Percentiles rank a stretch among this genome's conserved stretches.
Conservation (phyloP, 225 moss, liverwort and hornwort genomes). For the Bryoerythrophyllum caledonicum region DNA sequence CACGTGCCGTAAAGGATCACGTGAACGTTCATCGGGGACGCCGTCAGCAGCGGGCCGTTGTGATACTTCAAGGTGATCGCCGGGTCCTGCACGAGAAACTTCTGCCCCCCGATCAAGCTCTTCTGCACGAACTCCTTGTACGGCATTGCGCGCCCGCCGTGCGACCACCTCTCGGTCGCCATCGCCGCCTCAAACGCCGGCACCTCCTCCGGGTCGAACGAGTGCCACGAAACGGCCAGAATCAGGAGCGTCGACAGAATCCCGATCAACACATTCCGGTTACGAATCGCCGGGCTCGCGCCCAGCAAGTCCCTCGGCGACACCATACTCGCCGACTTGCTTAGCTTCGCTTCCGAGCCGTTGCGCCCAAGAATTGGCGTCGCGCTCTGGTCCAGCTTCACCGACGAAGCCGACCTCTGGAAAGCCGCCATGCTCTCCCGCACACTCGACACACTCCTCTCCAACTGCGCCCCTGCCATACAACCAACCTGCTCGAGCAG, state of each 20-base stretch:
- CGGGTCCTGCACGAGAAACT: conserved; percentile 38
- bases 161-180: conserved; percentile 18
- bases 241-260: conserved; percentile 13
- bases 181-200: not conserved
- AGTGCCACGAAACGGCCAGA: conserved; percentile 24
- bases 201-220: not conserved
- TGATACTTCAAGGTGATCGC: conserved; percentile 35
- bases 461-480: conserved; percentile 24
- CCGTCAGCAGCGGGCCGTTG: conserved; percentile 35
- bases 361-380: conserved; percentile 18
- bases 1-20: conserved; percentile 44
- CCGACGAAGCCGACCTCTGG: conserved; percentile 22
- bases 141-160: conserved; percentile 26
- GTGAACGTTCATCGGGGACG: conserved; percentile 10
- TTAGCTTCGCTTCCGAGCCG: conserved; percentile 10
- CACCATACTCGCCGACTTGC: not conserved
- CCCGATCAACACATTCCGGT: conserved; percentile 24
- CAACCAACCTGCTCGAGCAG: not conserved
- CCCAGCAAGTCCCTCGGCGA: not conserved
- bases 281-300: not conserved
- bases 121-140: conserved; percentile 26
- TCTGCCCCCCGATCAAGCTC: conserved; percentile 8
- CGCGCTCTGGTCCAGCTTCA: conserved; percentile 18
- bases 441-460: conserved; percentile 27
- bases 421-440: conserved; percentile 26